These are phyloP conservation scores for Aphanocladium album DNA, from an alignment of 2,329 filamentous ascomycete species.

Conservation along the genomic window DNA sequence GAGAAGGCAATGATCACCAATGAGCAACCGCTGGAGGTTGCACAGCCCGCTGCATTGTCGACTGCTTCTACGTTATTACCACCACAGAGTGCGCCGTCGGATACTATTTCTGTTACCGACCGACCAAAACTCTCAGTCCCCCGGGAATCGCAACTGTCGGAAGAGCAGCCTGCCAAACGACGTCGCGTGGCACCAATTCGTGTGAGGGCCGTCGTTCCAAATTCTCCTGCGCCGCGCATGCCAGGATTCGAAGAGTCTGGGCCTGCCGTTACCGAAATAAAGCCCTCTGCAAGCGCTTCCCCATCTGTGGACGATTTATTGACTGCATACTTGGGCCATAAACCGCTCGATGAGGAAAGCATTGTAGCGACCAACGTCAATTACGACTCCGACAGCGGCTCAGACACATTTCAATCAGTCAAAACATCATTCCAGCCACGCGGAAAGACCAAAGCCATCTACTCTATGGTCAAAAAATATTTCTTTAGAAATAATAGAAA, in stretches of 20 bases:
- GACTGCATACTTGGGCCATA: slow-evolving; percentile 32
- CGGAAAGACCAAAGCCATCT: slow-evolving; percentile 41
- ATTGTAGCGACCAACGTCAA: slow-evolving; percentile 14
- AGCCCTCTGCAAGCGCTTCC: neutral
- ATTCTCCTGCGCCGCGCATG: slow-evolving; percentile 10
- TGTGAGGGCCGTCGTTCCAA: slow-evolving; percentile 19
- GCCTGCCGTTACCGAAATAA: neutral
- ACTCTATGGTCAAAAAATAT: slow-evolving; percentile 35
- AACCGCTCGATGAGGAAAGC: slow-evolving; percentile 21
- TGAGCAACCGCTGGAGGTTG: neutral
- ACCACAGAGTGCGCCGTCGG: neutral
- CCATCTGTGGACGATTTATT: slow-evolving; percentile 13
- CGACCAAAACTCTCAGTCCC: neutral
- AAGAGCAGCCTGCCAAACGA: slow-evolving; percentile 18
- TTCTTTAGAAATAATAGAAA: slow-evolving; percentile 27
- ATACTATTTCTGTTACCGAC: neutral
- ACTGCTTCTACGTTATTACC: neutral
- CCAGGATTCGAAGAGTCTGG: slow-evolving; percentile 4
- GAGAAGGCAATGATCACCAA: neutral
- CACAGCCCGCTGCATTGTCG: neutral
- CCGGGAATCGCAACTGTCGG: neutral
- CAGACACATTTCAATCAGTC: slow-evolving; percentile 1
- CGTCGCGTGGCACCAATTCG: slow-evolving; percentile 24
- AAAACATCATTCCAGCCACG: slow-evolving; percentile 25
- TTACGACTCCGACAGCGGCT: neutral